Percentiles rank a stretch among this genome's conserved stretches.
Evolutionary conservation across 1,284 basidiomycete genomes (phyloP).

Genomic region (Ceratobasidium theobromae): DNA sequence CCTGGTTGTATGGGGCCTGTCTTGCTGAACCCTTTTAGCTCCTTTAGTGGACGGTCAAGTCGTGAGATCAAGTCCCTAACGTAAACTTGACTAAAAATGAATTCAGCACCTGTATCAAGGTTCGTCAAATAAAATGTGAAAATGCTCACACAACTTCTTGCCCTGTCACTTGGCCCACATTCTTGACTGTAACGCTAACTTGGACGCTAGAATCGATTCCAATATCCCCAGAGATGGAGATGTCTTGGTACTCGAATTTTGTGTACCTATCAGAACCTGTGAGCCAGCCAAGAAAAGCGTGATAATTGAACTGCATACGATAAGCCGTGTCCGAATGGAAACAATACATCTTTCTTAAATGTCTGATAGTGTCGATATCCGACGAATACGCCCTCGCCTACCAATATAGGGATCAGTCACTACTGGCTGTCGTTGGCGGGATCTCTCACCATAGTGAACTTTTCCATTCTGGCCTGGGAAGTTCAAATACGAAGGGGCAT

Average conservation of each 20-base stretch:
- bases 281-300: not conserved
- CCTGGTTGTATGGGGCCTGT: slow-evolving; percentile 55
- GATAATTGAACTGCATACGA: too few species aligned
- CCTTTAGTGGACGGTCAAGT: slow-evolving; percentile 53
- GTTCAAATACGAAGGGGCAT: slow-evolving; percentile 35
- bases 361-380: slow-evolving; percentile 36
- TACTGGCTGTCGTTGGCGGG: too few species aligned
- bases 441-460: slow-evolving; percentile 44
- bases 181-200: slow-evolving; percentile 57
- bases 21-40: slow-evolving; percentile 64
- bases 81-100: slow-evolving; percentile 66
- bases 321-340: slow-evolving; percentile 45
- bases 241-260: slow-evolving; percentile 61
- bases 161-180: slow-evolving; percentile 51
- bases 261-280: slow-evolving; percentile 85
- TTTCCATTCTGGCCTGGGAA: slow-evolving; percentile 42
- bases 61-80: slow-evolving; percentile 48
- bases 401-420: not conserved
- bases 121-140: not conserved
- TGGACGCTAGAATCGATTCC: slow-evolving; percentile 42
- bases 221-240: slow-evolving; percentile 54
- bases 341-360: slow-evolving; percentile 32
- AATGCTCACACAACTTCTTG: not conserved
- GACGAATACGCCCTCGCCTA: slow-evolving; percentile 35
- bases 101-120: slow-evolving; percentile 46